These are phyloP conservation scores for Tylopilus rubrobrunneus DNA, from an alignment of 768 basidiomycete species.

Conservation along the genomic window DNA sequence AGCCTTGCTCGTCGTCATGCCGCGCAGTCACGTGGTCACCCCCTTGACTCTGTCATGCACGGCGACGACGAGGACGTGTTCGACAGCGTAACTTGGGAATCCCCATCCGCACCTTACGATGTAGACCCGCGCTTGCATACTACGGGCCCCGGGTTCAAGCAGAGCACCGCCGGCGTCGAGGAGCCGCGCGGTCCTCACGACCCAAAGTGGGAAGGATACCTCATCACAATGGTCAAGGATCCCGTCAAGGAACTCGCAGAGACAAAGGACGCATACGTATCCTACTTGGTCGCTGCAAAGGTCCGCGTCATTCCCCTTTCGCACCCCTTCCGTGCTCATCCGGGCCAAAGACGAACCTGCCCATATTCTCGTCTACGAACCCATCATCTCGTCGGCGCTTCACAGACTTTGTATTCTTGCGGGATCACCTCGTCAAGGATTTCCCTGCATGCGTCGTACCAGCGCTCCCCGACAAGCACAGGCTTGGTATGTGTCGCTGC, in stretches of 20 bases:
- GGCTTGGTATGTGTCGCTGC: constrained; percentile 64
- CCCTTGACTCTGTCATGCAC: constrained; percentile 48
- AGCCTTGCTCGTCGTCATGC: not conserved
- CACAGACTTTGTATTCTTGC: constrained; percentile 94
- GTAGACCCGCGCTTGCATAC: constrained; percentile 37
- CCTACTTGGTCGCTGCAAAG: constrained; percentile 86
- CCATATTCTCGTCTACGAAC: constrained; percentile 73
- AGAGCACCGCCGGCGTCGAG: constrained; percentile 68
- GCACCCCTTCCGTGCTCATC: constrained; percentile 5
- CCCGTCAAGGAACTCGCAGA: constrained; percentile 95
- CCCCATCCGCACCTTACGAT: constrained; percentile 58
- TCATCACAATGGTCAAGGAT: constrained; percentile 80
- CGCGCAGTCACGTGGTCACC: constrained; percentile 25
- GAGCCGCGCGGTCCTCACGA: constrained; percentile 66
- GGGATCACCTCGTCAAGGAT: constrained; percentile 82
- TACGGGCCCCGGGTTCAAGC: constrained; percentile 74
- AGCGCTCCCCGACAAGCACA: constrained; percentile 93
- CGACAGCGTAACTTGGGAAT: constrained; percentile 90
- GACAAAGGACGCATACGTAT: constrained; percentile 96
- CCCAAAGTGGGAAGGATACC: constrained; percentile 89
- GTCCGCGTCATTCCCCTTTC: constrained; percentile 40
- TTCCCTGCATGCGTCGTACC: constrained; percentile 99
- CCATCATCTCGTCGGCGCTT: constrained; percentile 85
- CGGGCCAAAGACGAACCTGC: constrained; percentile 73
- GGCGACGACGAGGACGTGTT: constrained; percentile 89